A percentile compares a stretch with the other conserved stretches of the same genome.
These are phyloP conservation scores for Eragrostis nindensis DNA, from an alignment of 176 grass and related monocot species.

Conservation along the genomic window DNA sequence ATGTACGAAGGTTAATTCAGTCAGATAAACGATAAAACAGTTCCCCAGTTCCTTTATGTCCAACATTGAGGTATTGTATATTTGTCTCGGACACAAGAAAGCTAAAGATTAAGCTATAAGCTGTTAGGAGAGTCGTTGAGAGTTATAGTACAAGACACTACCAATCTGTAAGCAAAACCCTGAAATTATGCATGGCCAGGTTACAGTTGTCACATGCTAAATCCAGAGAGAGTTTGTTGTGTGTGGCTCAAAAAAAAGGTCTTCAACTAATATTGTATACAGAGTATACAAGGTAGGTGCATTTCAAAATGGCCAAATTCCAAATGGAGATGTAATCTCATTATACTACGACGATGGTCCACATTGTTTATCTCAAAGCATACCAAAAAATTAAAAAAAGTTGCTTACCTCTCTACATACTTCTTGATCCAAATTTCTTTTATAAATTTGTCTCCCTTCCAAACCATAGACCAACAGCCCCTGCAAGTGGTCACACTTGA, in stretches of 20 bases:
- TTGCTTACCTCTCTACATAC: slow-evolving; percentile 85
- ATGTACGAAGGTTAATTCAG: background rate
- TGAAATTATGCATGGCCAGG: background rate
- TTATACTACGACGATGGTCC: background rate
- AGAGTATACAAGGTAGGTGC: background rate
- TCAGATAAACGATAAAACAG: slow-evolving; percentile 1
- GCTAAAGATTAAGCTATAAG: background rate
- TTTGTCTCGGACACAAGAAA: background rate
- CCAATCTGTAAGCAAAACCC: background rate
- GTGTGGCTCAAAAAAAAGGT: background rate
- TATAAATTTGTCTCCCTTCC: slow-evolving; percentile 84
- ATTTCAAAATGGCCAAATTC: background rate
- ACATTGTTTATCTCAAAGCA: slow-evolving; percentile 3
- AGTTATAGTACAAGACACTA: background rate
- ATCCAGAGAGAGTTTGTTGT: background rate
- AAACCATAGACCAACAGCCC: slow-evolving; percentile 90
- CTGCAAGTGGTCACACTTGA: slow-evolving; percentile 48
- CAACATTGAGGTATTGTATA: background rate
- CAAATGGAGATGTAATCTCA: background rate
- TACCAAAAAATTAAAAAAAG: slow-evolving; percentile 12
- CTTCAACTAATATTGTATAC: background rate
- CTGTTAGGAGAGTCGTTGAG: background rate
- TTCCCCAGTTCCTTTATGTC: background rate
- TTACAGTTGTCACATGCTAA: background rate
- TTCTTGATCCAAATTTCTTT: slow-evolving; percentile 80